Percentiles rank a stretch among this genome's conserved stretches.
These are phyloP conservation scores for Ligustrum vulgare DNA, from an alignment of 257 asterid genomes.

Conservation along the genomic window DNA sequence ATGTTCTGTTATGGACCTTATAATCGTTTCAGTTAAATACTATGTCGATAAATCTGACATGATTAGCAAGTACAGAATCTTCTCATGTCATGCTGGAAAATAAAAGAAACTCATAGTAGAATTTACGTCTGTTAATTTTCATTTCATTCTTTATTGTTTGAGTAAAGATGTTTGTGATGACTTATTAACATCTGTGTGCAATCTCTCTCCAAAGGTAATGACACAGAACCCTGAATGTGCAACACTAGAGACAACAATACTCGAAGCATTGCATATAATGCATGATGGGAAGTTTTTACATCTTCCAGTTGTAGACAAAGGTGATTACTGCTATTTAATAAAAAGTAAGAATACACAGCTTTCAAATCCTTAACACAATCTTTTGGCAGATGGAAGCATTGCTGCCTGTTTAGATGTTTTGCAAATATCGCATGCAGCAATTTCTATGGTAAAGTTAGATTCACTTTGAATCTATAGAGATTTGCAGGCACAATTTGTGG, in stretches of 20 bases:
- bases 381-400: conserved; percentile 69
- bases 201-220: conserved; percentile 66
- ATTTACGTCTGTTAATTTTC: conserved; percentile 15
- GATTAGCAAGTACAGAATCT: no score
- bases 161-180: conserved; percentile 22
- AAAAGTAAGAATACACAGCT: not conserved
- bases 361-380: conserved; percentile 2
- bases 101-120: not conserved
- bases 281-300: conserved; percentile 86
- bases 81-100: not conserved
- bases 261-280: conserved; percentile 91
- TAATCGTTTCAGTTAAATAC: not conserved
- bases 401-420: conserved; percentile 80
- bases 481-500: conserved; percentile 1
- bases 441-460: conserved; percentile 66
- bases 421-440: conserved; percentile 92
- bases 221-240: conserved; percentile 86
- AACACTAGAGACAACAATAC: conserved; percentile 77
- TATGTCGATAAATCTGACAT: no score
- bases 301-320: conserved; percentile 88
- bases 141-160: conserved; percentile 9
- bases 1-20: conserved; percentile 2
- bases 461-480: conserved; percentile 18
- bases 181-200: conserved; percentile 14
- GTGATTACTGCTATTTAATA: conserved; percentile 36